Evolutionary conservation across 2,329 filamentous ascomycete genomes (phyloP), one percentile per base, ranked within the genome.

Genomic region (Penicillium sp.): DNA sequence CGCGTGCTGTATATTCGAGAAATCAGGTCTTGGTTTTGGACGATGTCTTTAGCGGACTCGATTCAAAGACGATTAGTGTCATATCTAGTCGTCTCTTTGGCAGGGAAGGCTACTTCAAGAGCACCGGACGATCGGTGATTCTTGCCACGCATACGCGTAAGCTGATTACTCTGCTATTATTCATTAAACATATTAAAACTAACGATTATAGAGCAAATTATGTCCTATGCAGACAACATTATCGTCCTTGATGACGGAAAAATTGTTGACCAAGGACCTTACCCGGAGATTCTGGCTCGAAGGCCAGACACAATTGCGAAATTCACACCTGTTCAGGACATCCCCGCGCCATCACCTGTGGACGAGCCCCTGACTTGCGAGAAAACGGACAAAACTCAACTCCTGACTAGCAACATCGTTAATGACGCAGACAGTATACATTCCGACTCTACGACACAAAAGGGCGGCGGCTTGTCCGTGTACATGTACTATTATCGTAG

Each of bases 1-100:
- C 80, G 16, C 69, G 80, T 53, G 79, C 79, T 20, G 67, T 81
- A 8, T 82, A 82, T 63, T 73, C 79, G n/a, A 71, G 20, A 24
- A 42, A 38, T 18, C 33, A 54, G 14, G 42, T 54, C 16, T 11
- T 59, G 8, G 12, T 59, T 11, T 35, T 59, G 7, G 54, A 59
- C 46, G 58, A 59, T 47, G 28, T 47, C 3, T 54, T 59, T 24
- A 59, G 54, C 16, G 54, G 58, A 9, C 24, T 59, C 16, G 54
- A 59, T 14, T 20, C 54, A 5, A 24, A 40, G 8, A 59, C 46
- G 21, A 49, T 49, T 14, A 45, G 46, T 21, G n/a, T 38, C 6
- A 57, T 59, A 7, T 50, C 35, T 3, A 26, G 50, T 2, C 49
- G 38, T 23, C 42, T 59, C 23, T 30, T 57, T 30, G 38, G 55